Conservation (phyloP, 2,329 filamentous ascomycete species). For the Camillea tinctor region DNA sequence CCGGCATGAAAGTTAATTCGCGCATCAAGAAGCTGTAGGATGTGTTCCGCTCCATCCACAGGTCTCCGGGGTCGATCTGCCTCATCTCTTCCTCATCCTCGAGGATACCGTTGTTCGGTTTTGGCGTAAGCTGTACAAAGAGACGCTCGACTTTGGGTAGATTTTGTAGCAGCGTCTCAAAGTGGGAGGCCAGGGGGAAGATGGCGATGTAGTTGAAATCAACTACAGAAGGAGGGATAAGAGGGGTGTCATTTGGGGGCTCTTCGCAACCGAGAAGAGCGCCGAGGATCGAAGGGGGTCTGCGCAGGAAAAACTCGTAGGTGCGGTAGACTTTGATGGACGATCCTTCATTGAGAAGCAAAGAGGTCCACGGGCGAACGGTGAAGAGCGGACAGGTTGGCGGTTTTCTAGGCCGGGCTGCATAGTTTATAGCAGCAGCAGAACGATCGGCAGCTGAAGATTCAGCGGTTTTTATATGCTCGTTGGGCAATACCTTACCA, state of each 20-base stretch:
- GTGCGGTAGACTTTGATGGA: constrained; percentile 68
- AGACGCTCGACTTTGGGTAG: constrained; percentile 53
- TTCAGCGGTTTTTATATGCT: not conserved
- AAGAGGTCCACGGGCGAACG: constrained; percentile 61
- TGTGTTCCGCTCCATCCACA: constrained; percentile 55
- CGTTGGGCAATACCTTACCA: not conserved
- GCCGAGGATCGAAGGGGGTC: constrained; percentile 60
- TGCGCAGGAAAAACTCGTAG: constrained; percentile 68
- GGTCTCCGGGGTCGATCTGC: constrained; percentile 40
- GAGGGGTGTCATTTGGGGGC: constrained; percentile 35
- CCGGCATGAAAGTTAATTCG: constrained; percentile 30
- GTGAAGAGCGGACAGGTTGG: constrained; percentile 48
- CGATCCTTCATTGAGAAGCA: constrained; percentile 73
- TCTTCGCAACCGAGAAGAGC: constrained; percentile 46
- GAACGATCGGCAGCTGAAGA: not conserved
- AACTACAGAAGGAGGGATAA: constrained; percentile 43
- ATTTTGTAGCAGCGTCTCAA: constrained; percentile 46
- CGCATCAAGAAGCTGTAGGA: constrained; percentile 47
- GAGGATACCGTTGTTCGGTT: constrained; percentile 36
- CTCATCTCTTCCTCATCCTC: constrained; percentile 37
- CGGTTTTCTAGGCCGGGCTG: constrained; percentile 8
- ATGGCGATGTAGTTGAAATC: constrained; percentile 62
- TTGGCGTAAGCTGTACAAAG: constrained; percentile 48
- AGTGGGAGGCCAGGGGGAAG: constrained; percentile 65
- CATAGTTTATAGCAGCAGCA: constrained; percentile 1